These are phyloP conservation scores for Leccinum pallidistipes DNA, from an alignment of 1,284 basidiomycete species.

Conservation along the genomic window DNA sequence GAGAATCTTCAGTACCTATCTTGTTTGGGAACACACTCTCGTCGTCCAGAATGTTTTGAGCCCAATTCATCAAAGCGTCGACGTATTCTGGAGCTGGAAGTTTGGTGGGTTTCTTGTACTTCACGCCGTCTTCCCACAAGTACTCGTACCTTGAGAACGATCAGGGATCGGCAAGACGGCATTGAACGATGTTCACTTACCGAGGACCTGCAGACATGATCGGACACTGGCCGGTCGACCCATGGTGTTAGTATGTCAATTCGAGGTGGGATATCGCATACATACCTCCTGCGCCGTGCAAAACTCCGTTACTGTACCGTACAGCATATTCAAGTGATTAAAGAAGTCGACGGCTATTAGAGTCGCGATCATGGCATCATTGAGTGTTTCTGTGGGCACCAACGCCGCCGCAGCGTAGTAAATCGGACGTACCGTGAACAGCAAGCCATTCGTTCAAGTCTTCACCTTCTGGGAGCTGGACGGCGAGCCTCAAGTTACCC, in stretches of 20 bases:
- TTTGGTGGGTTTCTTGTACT: conserved; percentile 92
- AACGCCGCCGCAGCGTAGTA: neutral
- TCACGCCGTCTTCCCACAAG: conserved; percentile 95
- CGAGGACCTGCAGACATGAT: conserved; percentile 99
- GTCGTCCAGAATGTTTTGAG: conserved; percentile 91
- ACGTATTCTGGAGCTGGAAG: conserved; percentile 96
- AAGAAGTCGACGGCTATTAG: conserved; percentile 88
- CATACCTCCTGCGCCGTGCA: conserved; percentile 88
- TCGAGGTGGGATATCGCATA: neutral
- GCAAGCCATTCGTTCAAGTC: conserved; percentile 96
- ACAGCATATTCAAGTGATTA: conserved; percentile 95
- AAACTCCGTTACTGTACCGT: conserved; percentile 95
- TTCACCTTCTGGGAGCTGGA: conserved; percentile 92
- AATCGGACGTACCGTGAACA: conserved; percentile 76
- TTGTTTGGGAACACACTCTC: conserved; percentile 93
- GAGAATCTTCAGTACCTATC: conserved; percentile 61
- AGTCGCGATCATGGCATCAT: neutral
- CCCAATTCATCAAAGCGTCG: conserved; percentile 99
- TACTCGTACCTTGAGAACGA: conserved; percentile 76
- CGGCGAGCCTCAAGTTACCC: conserved; percentile 88
- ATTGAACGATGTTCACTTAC: conserved; percentile 43
- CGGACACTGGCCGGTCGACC: conserved; percentile 67
- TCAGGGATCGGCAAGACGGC: conserved; percentile 14
- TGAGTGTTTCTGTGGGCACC: conserved; percentile 2
- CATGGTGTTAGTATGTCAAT: conserved; percentile 4